Evolutionary conservation across 1,284 basidiomycete genomes (phyloP), one percentile per base, ranked within the genome.

Genomic region (Leucoagaricus sp.): DNA sequence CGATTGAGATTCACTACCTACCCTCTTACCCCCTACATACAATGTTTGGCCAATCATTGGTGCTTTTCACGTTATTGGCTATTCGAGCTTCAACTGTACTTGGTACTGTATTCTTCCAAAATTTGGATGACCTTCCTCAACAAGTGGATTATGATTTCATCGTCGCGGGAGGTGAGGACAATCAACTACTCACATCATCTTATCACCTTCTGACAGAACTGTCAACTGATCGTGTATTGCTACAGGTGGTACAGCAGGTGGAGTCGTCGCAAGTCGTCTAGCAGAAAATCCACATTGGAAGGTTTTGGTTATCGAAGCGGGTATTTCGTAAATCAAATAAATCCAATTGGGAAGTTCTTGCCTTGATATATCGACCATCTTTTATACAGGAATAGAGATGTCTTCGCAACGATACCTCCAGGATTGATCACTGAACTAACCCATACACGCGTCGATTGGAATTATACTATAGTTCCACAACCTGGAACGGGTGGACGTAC

Each of bases 381-480:
- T 17, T 17, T n/a, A 5, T 19, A 45, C 53, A 66, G 64, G 12
- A 61, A 63, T 34, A 58, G 57, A 4, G 65, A 57, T 25, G 53
- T 64, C 3, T 47, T 65, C 2, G 57, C 58, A 17, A 60, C 62
- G 2, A 47, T 42, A 8, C 50, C 65, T 15, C 68, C 67, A 15
- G 63, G 64, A 28, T 44, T 63, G 12, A 28, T 19, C 9, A 29
- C 28, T 25, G 31, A 47, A 7, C 26, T 28, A 36, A 34, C 34
- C 38, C 55, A 38, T 34, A 64, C 64, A 7, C 45, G 55, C 6
- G 61, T 61, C 19, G 63, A 65, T 41, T 73, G 69, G 71, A 72
- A 72, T 53, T 72, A 61, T 52, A 70, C 67, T 5, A 70, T 67
- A 5, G 49, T 57, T 2, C 58, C 64, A 2, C 69, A 70, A 49